Percentiles rank a stretch among this genome's conserved stretches.
Conservation (phyloP, 495 filamentous ascomycete genomes). For the Thozetella sp. region DNA sequence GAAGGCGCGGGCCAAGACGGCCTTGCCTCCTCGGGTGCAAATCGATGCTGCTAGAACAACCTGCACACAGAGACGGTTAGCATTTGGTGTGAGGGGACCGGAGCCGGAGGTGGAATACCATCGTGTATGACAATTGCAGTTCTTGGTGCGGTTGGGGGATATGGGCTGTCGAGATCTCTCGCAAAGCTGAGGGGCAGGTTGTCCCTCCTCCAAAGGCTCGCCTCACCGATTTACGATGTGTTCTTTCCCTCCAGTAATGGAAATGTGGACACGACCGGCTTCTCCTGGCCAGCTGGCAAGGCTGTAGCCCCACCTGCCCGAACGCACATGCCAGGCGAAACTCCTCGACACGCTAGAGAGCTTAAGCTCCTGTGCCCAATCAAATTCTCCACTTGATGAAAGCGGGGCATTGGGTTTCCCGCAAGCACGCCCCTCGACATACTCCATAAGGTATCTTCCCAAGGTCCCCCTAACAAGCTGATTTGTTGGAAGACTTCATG, state of each 20-base stretch:
- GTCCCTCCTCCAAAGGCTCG: neutral
- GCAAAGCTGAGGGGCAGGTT: neutral
- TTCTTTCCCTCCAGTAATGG: neutral
- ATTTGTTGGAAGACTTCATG: too few relatives aligned
- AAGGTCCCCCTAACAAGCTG: too few relatives aligned
- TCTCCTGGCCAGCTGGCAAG: neutral
- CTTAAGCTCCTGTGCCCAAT: neutral
- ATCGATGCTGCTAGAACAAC: slow-evolving; percentile 98
- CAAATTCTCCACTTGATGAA: neutral
- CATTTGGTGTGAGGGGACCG: neutral
- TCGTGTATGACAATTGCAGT: slow-evolving; percentile 15
- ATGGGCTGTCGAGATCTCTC: neutral
- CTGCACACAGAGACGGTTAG: slow-evolving; percentile 30
- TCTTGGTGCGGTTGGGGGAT: neutral
- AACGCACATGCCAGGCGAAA: neutral
- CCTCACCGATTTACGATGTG: slow-evolving; percentile 2
- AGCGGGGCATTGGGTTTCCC: neutral
- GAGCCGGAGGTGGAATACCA: slow-evolving; percentile 14
- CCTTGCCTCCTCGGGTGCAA: slow-evolving; percentile 96
- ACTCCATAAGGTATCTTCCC: too few relatives aligned
- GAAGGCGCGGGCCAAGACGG: slow-evolving; percentile 95
- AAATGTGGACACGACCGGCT: neutral
- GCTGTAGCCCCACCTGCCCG: neutral
- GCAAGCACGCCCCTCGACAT: too few relatives aligned
- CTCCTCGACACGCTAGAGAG: neutral